phyloP scores from a whole-genome alignment of 2,329 filamentous ascomycete species.

The Ophiostoma pallidulum region DNA sequence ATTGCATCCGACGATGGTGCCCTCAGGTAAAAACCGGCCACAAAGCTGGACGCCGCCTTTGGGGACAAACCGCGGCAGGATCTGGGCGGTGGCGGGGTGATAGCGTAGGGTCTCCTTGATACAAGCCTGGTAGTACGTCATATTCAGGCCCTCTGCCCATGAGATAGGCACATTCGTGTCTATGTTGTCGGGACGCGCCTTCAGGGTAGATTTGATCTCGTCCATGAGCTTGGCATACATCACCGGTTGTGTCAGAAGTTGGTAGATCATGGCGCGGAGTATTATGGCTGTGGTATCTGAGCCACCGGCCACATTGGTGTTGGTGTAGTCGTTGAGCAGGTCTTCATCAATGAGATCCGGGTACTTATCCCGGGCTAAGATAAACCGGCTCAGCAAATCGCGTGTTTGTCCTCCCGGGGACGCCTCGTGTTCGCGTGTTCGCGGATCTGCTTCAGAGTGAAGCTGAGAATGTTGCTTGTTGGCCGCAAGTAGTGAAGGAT shows the following conservation, averaged over 20 bases:
- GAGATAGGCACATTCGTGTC: constrained; percentile 43
- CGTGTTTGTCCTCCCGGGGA: too few relatives aligned
- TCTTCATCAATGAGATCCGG: constrained; percentile 43
- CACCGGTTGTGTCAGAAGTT: constrained; percentile 46
- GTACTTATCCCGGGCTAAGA: constrained; percentile 43
- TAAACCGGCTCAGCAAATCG: constrained; percentile 27
- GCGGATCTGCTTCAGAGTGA: too few relatives aligned
- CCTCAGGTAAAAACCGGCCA: neutral
- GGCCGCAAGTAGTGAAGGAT: too few relatives aligned
- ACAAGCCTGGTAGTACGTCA: constrained; percentile 53
- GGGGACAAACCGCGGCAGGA: neutral
- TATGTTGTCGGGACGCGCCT: too few relatives aligned
- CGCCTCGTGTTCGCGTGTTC: too few relatives aligned
- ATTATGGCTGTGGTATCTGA: constrained; percentile 56
- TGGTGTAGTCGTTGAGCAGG: neutral
- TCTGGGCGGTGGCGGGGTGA: neutral
- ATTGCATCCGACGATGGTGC: neutral
- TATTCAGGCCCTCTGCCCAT: constrained; percentile 34
- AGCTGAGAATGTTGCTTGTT: too few relatives aligned
- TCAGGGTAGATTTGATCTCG: too few relatives aligned
- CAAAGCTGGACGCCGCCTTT: neutral
- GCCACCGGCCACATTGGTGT: constrained; percentile 29
- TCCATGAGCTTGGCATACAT: constrained; percentile 39
- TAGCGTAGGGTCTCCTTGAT: constrained; percentile 29
- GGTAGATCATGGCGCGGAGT: constrained; percentile 51